A percentile compares a stretch with the other conserved stretches of the same genome.
phyloP scores from a whole-genome alignment of 768 basidiomycete genomes.

The Amanita inopinata region DNA sequence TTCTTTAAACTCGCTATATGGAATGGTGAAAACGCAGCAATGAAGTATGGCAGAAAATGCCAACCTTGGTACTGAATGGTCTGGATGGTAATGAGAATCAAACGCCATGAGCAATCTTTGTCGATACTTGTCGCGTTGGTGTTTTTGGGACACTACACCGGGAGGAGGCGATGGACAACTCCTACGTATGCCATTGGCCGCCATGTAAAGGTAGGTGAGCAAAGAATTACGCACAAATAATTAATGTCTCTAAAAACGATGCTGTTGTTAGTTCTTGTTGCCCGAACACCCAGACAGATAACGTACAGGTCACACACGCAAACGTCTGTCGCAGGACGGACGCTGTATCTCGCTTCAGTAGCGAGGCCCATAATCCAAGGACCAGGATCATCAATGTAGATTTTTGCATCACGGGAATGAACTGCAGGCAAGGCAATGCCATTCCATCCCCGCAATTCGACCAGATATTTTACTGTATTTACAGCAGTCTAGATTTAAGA shows the following conservation, averaged over 20 bases:
- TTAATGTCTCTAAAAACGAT: slow-evolving; percentile 57
- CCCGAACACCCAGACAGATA: slow-evolving; percentile 1
- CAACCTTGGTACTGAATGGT: slow-evolving; percentile 71
- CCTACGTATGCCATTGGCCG: slow-evolving; percentile 28
- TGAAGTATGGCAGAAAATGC: slow-evolving; percentile 5
- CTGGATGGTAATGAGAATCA: slow-evolving; percentile 83
- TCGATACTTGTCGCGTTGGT: slow-evolving; percentile 73
- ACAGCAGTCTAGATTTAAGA: slow-evolving; percentile 68
- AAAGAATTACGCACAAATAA: slow-evolving; percentile 46
- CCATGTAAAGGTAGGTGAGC: slow-evolving; percentile 10
- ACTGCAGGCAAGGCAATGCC: slow-evolving; percentile 78
- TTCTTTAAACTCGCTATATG: slow-evolving; percentile 79
- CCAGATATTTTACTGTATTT: slow-evolving; percentile 83
- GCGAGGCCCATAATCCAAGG: slow-evolving; percentile 93
- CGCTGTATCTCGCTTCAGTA: slow-evolving; percentile 73
- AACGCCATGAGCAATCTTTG: slow-evolving; percentile 69
- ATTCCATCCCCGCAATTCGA: slow-evolving; percentile 89
- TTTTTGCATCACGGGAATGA: slow-evolving; percentile 83
- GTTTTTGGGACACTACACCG: slow-evolving; percentile 65
- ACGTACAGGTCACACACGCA: slow-evolving; percentile 81
- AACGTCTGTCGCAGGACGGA: slow-evolving; percentile 69
- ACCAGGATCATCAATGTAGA: slow-evolving; percentile 92
- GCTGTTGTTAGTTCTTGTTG: slow-evolving; percentile 3
- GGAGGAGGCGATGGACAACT: slow-evolving; percentile 74
- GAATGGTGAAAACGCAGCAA: slow-evolving; percentile 8